Conservation (phyloP, 495 filamentous ascomycete genomes). For the Pyrenula massariospora region DNA sequence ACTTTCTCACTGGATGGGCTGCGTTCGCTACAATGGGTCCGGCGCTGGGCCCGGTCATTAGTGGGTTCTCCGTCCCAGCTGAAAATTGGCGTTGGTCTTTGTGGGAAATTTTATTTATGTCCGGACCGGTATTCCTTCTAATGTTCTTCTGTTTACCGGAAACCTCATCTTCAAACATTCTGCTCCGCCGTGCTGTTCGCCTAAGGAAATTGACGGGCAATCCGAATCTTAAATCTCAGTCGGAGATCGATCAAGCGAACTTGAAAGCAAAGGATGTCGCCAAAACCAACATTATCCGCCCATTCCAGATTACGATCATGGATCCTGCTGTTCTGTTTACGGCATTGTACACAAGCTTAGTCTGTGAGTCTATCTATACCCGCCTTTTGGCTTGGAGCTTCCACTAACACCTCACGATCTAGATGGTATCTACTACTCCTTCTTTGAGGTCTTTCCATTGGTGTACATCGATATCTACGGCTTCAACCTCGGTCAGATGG, state of each 20-base stretch:
- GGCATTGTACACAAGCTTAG: constrained; percentile 48
- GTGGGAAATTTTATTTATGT: constrained; percentile 38
- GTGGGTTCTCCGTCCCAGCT: constrained; percentile 48
- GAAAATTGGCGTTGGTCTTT: constrained; percentile 45
- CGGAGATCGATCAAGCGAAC: constrained; percentile 38
- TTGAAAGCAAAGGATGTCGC: constrained; percentile 32
- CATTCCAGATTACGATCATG: constrained; percentile 49
- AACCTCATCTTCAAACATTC: constrained; percentile 36
- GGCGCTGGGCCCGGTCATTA: constrained; percentile 50
- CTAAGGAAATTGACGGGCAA: constrained; percentile 29
- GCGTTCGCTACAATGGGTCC: constrained; percentile 30
- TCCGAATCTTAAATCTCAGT: constrained; percentile 29
- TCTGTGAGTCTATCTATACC: constrained; percentile 6
- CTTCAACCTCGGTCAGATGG: constrained; percentile 49
- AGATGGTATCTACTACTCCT: constrained; percentile 58
- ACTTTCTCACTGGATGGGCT: constrained; percentile 42
- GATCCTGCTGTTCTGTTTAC: constrained; percentile 54
- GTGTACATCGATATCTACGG: constrained; percentile 52
- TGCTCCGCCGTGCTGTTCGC: constrained; percentile 25
- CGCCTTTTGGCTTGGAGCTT: neutral
- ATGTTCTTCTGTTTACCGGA: constrained; percentile 34
- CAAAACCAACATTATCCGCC: constrained; percentile 48
- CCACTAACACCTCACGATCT: neutral
- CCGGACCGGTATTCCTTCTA: constrained; percentile 30
- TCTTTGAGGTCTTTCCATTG: constrained; percentile 67